Base-by-base conservation (phyloP, 2,329 filamentous ascomycete species). In the Blastomyces gilchristii region DNA sequence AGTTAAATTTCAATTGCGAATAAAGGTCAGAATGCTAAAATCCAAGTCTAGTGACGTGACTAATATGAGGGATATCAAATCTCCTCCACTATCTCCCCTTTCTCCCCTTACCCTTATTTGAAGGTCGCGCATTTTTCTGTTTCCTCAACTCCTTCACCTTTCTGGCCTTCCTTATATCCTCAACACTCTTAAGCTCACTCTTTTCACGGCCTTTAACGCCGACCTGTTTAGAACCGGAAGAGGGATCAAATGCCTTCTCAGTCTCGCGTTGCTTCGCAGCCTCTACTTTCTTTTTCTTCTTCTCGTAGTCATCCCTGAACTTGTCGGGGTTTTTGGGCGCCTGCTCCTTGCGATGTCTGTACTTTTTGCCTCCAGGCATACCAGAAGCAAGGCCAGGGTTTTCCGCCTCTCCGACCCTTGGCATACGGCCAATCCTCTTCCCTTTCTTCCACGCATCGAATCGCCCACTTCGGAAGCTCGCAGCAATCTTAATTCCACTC, bases 321-420 rank as follows among this genome's bases (percentile, higher is more conserved):
- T 89, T 93, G 80, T 99, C 94, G 8, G 94, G 91, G 70, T 90
- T 86, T 82, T 97, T 97, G 66, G 95, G 94, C 63, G 91, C 91
- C 78, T 84, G 87, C 73, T 94, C 87, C 75, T 87, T 85, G 77
- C 88, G 93, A 79, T 99, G 94, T 80, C 88, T 90, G 80, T 88
- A 96, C 66, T 87, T 82, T 63, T 80, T 83, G 2, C 82, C 81
- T 37, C 74, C 73, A 25, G 75, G 72, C 49, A 69, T 70, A 62
- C 77, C 71, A 63, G 73, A 63, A 8, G 68, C 65, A 41, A 67
- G 43, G n/a, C 49, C 65, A 22, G 74, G 62, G 77, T 81, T 69
- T 67, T 97, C 94, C 54, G 82, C 75, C 76, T 97, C 93, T 67
- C 95, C 94, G 43, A 92, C 88, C 53, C 87, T 84, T 11, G 92